Conservation (phyloP, 2,329 filamentous ascomycete genomes). For the Monilinia aucupariae region DNA sequence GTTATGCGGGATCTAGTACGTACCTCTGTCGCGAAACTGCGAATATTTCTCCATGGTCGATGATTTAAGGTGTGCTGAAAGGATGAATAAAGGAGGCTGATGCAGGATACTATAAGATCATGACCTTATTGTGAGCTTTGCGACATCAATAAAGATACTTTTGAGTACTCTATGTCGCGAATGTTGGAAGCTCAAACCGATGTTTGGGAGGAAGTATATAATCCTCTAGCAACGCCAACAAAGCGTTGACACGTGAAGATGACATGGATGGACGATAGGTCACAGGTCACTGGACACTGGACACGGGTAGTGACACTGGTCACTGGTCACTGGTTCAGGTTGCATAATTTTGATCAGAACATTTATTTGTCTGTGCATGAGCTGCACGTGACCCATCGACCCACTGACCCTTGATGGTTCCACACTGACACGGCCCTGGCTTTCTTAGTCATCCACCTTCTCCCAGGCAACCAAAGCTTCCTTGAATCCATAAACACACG, state of each 20-base stretch:
- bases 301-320: too few relatives aligned
- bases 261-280: not conserved
- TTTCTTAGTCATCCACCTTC: constrained; percentile 3
- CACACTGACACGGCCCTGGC: not conserved
- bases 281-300: too few relatives aligned
- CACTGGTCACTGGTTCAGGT: too few relatives aligned
- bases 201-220: not conserved
- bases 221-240: too few relatives aligned
- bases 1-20: constrained; percentile 15
- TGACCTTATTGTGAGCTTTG: not conserved
- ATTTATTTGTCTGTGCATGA: too few relatives aligned
- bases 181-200: not conserved
- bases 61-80: not conserved
- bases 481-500: constrained; percentile 6
- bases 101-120: constrained; percentile 11
- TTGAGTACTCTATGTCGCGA: not conserved
- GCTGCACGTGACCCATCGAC: too few relatives aligned
- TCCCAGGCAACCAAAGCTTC: constrained; percentile 13
- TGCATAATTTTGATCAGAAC: too few relatives aligned
- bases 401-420: too few relatives aligned
- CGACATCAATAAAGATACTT: not conserved
- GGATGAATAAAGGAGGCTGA: not conserved
- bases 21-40: constrained; percentile 69
- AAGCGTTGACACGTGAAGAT: constrained; percentile 6
- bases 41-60: constrained; percentile 66